Evolutionary conservation across 2,329 filamentous ascomycete species (phyloP).

Genomic region (Aspergillus pseudoglaucus): DNA sequence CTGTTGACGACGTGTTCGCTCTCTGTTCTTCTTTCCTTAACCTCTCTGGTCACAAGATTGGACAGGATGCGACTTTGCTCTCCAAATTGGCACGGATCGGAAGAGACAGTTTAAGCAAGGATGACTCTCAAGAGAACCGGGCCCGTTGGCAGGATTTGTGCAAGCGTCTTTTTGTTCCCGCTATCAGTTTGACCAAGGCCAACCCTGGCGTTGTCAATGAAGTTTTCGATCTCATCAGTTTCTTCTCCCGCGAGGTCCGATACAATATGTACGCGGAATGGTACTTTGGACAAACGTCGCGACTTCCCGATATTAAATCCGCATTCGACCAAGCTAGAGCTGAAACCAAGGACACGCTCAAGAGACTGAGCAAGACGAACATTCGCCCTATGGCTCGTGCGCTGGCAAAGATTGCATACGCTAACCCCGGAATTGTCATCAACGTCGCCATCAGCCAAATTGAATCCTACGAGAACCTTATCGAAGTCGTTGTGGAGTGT

Average conservation of each 20-base stretch:
- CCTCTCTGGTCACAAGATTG: conserved; percentile 80
- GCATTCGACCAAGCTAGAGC: conserved; percentile 71
- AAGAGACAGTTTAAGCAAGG: conserved; percentile 63
- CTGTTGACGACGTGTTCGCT: conserved; percentile 81
- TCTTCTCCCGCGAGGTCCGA: conserved; percentile 68
- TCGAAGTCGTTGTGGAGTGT: conserved; percentile 90
- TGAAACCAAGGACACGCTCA: conserved; percentile 80
- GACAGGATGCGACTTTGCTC: conserved; percentile 70
- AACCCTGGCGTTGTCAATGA: conserved; percentile 82
- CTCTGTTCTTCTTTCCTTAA: conserved; percentile 80
- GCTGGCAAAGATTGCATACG: conserved; percentile 85
- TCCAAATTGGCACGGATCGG: conserved; percentile 84
- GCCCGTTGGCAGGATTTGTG: conserved; percentile 79
- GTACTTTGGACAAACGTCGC: conserved; percentile 72
- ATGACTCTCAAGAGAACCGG: conserved; percentile 63
- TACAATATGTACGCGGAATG: conserved; percentile 93
- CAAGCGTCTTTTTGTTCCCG: conserved; percentile 76
- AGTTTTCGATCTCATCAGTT: conserved; percentile 73
- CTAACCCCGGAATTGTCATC: conserved; percentile 87
- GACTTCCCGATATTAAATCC: conserved; percentile 67
- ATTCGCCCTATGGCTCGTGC: conserved; percentile 77
- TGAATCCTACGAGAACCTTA: conserved; percentile 89
- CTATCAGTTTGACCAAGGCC: conserved; percentile 75
- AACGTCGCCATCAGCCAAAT: conserved; percentile 82
- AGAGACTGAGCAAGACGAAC: conserved; percentile 83